Evolutionary conservation across 2,329 filamentous ascomycete genomes (phyloP), one percentile per base, ranked within the genome.

Genomic region (Penicillium decumbens): DNA sequence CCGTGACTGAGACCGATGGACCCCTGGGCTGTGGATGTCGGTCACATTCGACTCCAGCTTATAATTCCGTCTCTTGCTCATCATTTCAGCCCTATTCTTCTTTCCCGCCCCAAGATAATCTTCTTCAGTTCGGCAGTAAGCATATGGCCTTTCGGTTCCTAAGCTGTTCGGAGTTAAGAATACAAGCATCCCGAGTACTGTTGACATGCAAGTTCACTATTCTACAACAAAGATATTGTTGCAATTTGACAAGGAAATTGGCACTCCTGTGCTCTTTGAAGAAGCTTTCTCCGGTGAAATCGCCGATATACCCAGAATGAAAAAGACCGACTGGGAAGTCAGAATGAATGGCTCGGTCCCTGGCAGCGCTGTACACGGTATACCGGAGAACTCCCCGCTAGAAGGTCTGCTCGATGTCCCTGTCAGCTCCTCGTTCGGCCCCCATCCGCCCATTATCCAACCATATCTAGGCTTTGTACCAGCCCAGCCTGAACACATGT

Each of bases 121-220:
- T 18, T 12, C 33, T 5, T 12, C 10, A 35, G 18, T 20, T 7
- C 18, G 15, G 20, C 15, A 12, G 9, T 12, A 37, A 41, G 13
- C 24, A 43, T 28, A 45, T 35, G 9, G 8, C n/a, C n/a, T n/a
- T n/a, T n/a, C n/a, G n/a, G n/a, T n/a, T n/a, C n/a, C n/a, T n/a
- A n/a, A n/a, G n/a, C n/a, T n/a, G n/a, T n/a, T n/a, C 42, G 12
- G 27, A 32, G 5, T 39, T 33, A 13, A 41, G 8, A 23, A 23
- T 30, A 30, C 24, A 13, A 10, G 15, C 24, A 37, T 25, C 29
- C 38, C 13, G 29, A 20, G 9, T 12, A 38, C 3, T 47, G 27
- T 43, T 53, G 51, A 48, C 43, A 60, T 60, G 54, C 38, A 41
- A 47, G 35, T 40, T 25, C 41, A 12, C n/a, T 38, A 42, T 33